phyloP scores from a whole-genome alignment of 2,329 filamentous ascomycete genomes.

The Plectosphaerella cucumerina region DNA sequence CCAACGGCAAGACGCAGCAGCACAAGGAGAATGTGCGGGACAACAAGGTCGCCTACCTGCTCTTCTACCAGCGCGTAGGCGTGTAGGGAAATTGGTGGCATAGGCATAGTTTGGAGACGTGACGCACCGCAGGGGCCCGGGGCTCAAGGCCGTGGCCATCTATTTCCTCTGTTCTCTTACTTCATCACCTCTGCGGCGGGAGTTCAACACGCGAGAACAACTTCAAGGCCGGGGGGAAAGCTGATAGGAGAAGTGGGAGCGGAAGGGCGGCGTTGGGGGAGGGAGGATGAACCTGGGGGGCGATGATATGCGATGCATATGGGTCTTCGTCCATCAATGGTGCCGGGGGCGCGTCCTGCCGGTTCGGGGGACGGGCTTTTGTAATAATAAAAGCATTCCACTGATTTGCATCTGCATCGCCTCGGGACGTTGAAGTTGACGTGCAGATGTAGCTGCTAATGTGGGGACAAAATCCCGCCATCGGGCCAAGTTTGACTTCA shows the following conservation, averaged over 20 bases:
- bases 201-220: not conserved
- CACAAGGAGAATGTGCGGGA: constrained; percentile 70
- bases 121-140: no score
- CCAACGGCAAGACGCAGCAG: constrained; percentile 45
- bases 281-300: not conserved
- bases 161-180: no score
- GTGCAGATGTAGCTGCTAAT: no score
- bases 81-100: no score
- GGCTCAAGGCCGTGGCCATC: no score
- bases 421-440: no score
- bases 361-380: not conserved
- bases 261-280: not conserved
- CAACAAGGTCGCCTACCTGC: constrained; percentile 93
- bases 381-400: not conserved
- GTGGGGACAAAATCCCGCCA: not conserved
- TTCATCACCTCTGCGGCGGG: no score
- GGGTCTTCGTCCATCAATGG: not conserved
- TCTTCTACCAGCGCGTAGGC: constrained; percentile 79
- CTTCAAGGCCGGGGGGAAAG: not conserved
- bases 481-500: not conserved
- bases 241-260: not conserved
- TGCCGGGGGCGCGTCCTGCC: not conserved
- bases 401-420: not conserved
- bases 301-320: no score
- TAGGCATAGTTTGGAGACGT: no score